Percentiles rank a stretch among this genome's conserved stretches.
Conservation (phyloP, 2,329 filamentous ascomycete species). For the Trichoderma brevicompactum region DNA sequence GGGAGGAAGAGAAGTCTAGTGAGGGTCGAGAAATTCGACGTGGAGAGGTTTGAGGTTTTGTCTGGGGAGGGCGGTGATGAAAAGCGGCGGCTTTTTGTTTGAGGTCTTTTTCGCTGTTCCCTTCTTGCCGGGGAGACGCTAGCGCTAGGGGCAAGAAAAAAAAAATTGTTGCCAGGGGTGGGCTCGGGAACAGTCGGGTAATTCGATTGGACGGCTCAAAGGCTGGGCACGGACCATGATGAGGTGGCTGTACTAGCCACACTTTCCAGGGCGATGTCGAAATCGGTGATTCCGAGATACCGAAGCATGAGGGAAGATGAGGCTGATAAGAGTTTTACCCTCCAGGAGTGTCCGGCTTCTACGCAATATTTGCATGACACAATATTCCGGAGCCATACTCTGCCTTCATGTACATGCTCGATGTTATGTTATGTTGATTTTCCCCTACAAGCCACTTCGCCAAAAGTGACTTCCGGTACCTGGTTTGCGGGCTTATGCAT, state of each 20-base stretch:
- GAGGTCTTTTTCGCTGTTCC: conserved; percentile 30
- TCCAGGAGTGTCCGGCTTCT: not conserved
- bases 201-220: conserved; percentile 13
- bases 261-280: not conserved
- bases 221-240: not conserved
- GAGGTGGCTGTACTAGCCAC: conserved; percentile 24
- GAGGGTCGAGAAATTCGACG: conserved; percentile 18
- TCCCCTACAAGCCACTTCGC: not conserved
- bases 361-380: not conserved
- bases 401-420: not conserved
- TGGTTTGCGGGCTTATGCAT: no score
- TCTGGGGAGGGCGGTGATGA: conserved; percentile 21
- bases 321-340: not conserved
- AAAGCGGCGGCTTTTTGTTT: conserved; percentile 27
- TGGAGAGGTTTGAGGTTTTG: conserved; percentile 25
- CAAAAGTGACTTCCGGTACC: not conserved
- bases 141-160: conserved; percentile 28
- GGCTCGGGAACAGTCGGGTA: conserved; percentile 28
- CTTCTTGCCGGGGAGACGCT: conserved; percentile 21
- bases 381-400: not conserved
- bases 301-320: not conserved
- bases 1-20: conserved; percentile 7
- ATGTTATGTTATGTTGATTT: no score
- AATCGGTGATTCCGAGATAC: conserved; percentile 12
- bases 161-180: conserved; percentile 15